Conservation (phyloP, 441 rosid species). For the Melastoma candidum region DNA sequence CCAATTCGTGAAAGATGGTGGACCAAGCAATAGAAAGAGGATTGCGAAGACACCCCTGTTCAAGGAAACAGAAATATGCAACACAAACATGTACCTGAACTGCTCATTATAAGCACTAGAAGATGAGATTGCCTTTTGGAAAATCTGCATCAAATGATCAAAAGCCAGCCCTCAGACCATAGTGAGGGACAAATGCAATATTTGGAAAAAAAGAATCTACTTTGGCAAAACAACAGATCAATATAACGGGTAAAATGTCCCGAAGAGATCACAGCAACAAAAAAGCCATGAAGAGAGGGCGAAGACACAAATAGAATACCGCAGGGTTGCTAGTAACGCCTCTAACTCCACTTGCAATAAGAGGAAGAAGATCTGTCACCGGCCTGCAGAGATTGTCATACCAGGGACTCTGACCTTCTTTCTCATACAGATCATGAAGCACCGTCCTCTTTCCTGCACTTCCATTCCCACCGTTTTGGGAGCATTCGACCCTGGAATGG, state of each 20-base stretch:
- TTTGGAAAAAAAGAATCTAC: too few species aligned
- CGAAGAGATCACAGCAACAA: neutral
- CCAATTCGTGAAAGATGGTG: too few species aligned
- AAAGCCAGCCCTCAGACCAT: too few species aligned
- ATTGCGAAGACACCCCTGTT: too few species aligned
- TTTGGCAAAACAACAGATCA: too few species aligned
- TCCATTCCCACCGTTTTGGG: slow-evolving; percentile 55
- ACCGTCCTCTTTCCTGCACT: slow-evolving; percentile 44
- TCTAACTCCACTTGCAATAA: slow-evolving; percentile 80
- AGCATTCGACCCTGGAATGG: slow-evolving; percentile 61
- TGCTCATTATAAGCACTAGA: slow-evolving; percentile 95
- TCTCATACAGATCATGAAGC: slow-evolving; percentile 88
- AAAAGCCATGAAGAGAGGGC: too few species aligned
- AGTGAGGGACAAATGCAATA: too few species aligned
- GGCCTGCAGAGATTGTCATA: slow-evolving; percentile 98
- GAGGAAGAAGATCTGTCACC: slow-evolving; percentile 84
- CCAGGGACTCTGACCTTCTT: slow-evolving; percentile 98
- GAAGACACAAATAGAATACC: slow-evolving; percentile 27
- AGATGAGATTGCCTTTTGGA: slow-evolving; percentile 95
- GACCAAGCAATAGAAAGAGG: too few species aligned
- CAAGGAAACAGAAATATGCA: neutral
- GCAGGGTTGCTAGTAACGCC: slow-evolving; percentile 99
- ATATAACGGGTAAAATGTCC: neutral
- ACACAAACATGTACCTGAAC: slow-evolving; percentile 50
- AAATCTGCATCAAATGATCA: slow-evolving; percentile 44